These are phyloP conservation scores for Calonectria hongkongensis DNA, from an alignment of 2,329 filamentous ascomycete species.

Conservation along the genomic window DNA sequence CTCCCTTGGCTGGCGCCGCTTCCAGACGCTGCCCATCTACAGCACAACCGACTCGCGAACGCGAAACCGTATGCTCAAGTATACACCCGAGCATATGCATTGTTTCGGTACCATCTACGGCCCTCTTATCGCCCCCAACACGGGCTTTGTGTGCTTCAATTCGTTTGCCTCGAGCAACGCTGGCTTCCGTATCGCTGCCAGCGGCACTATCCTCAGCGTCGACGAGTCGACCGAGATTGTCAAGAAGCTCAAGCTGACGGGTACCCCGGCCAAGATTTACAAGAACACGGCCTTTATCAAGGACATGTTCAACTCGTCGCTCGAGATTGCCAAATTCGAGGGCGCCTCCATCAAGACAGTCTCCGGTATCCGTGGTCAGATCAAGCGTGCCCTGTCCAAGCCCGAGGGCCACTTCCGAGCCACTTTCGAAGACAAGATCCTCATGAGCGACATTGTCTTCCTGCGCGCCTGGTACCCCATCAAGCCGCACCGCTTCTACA, in stretches of 20 bases:
- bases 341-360: constrained; percentile 97
- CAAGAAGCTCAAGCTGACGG: constrained; percentile 98
- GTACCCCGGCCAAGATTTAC: constrained; percentile 96
- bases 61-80: constrained; percentile 98
- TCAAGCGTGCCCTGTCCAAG: constrained; percentile 95
- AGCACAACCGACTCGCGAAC: constrained; percentile 95
- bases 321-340: constrained; percentile 99
- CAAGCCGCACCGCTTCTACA: constrained; percentile 96
- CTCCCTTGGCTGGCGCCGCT: constrained; percentile 95
- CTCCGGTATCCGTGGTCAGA: constrained; percentile 95
- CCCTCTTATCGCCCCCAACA: constrained; percentile 95
- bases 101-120: constrained; percentile 98
- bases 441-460: constrained; percentile 98
- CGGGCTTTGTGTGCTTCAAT: constrained; percentile 95
- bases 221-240: constrained; percentile 98
- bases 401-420: constrained; percentile 97
- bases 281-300: constrained; percentile 99
- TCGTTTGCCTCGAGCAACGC: constrained; percentile 89
- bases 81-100: constrained; percentile 99
- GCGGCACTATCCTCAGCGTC: constrained; percentile 93
- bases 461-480: constrained; percentile 97
- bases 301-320: constrained; percentile 95
- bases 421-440: constrained; percentile 98
- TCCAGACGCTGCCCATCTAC: constrained; percentile 95
- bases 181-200: constrained; percentile 95